A percentile compares a stretch with the other conserved stretches of the same genome.
phyloP scores from a whole-genome alignment of 805 yeast species.

The Kregervanrija fluxuum region DNA sequence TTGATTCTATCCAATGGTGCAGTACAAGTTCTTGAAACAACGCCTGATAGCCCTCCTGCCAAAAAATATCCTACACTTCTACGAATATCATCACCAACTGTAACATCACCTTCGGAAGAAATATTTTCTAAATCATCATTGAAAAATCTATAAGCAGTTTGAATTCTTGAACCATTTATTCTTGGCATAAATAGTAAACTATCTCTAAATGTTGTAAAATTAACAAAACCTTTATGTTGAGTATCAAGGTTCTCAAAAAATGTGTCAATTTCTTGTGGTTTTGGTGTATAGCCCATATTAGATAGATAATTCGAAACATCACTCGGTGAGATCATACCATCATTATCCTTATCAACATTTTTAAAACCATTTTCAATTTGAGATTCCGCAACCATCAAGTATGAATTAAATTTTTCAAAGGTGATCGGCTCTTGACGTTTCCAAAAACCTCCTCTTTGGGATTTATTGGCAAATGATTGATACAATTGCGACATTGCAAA shows the following conservation, averaged over 20 bases:
- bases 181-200: slow-evolving; percentile 80
- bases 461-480: slow-evolving; percentile 33
- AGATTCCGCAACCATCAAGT: slow-evolving; percentile 58
- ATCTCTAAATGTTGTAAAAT: slow-evolving; percentile 82
- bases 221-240: slow-evolving; percentile 57
- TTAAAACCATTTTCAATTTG: slow-evolving; percentile 66
- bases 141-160: slow-evolving; percentile 76
- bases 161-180: slow-evolving; percentile 63
- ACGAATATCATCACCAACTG: slow-evolving; percentile 67
- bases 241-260: slow-evolving; percentile 51
- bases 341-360: slow-evolving; percentile 61
- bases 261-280: slow-evolving; percentile 42
- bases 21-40: slow-evolving; percentile 89
- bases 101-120: slow-evolving; percentile 88
- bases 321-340: slow-evolving; percentile 56
- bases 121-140: slow-evolving; percentile 71
- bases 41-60: slow-evolving; percentile 96
- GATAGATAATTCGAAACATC: slow-evolving; percentile 65
- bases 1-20: slow-evolving; percentile 96
- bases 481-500: slow-evolving; percentile 54
- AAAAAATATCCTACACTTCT: slow-evolving; percentile 86
- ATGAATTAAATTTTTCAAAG: slow-evolving; percentile 58
- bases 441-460: slow-evolving; percentile 5
- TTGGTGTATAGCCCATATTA: slow-evolving; percentile 46
- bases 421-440: slow-evolving; percentile 38